Evolutionary conservation across 768 basidiomycete genomes (phyloP).

Genomic region (Tulasnella sp.): DNA sequence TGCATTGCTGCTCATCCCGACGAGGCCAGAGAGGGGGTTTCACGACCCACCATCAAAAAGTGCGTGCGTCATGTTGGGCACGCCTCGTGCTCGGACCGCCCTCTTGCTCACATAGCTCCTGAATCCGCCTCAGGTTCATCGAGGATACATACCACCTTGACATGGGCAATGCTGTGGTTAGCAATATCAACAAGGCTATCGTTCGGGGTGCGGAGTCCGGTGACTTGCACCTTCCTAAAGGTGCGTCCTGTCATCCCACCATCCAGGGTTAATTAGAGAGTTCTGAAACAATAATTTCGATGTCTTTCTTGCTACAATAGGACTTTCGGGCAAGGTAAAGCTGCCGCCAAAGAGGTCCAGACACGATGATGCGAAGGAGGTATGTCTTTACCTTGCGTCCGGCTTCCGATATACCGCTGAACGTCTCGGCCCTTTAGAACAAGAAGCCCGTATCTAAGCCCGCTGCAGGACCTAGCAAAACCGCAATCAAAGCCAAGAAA

Average conservation of each 20-base stretch:
- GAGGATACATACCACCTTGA: conserved; percentile 17
- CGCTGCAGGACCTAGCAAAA: conserved; percentile 5
- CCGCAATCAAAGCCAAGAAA: conserved; percentile 9
- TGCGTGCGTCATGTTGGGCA: conserved; percentile 6
- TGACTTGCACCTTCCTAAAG: conserved; percentile 17
- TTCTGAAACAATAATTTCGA: neutral
- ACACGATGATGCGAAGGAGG: conserved; percentile 12
- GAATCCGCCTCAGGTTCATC: conserved; percentile 13
- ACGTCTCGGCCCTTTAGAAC: neutral
- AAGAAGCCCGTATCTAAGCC: conserved; percentile 18
- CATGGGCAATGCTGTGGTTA: conserved; percentile 8
- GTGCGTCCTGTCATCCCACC: neutral
- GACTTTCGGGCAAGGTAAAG: conserved; percentile 18
- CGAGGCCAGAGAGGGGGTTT: conserved; percentile 17
- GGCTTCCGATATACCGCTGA: neutral
- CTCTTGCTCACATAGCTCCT: neutral
- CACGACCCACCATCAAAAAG: conserved; percentile 19
- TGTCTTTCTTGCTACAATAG: conserved; percentile 2
- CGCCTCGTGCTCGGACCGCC: conserved; percentile 5
- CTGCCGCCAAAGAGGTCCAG: conserved; percentile 18
- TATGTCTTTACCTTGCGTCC: neutral
- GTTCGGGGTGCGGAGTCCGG: conserved; percentile 16
- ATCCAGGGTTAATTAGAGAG: too few relatives aligned
- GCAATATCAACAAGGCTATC: conserved; percentile 17
- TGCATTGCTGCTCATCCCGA: conserved; percentile 17